A percentile compares a stretch with the other conserved stretches of the same genome.
Conservation (phyloP, 2,329 filamentous ascomycete species). For the Chaetomiaceae sp. region DNA sequence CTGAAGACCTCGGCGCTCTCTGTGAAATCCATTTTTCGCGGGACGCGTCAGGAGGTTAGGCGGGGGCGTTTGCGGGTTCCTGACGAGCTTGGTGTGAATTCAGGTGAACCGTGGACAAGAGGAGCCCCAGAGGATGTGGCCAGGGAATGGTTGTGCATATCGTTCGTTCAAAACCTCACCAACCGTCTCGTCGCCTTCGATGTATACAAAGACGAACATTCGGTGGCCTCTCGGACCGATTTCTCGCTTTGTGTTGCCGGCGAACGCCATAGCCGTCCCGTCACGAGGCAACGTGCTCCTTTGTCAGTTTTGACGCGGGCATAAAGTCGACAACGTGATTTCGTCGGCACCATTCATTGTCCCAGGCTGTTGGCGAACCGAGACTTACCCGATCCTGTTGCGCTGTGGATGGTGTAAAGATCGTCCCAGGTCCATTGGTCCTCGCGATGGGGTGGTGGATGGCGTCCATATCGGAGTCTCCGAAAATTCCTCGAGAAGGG, state of each 20-base stretch:
- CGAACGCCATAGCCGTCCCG: background rate
- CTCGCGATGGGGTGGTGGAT: background rate
- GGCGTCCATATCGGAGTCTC: too few relatives aligned
- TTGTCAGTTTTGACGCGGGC: background rate
- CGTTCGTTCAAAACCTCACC: background rate
- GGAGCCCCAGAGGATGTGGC: too few relatives aligned
- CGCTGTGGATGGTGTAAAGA: background rate
- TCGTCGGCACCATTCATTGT: background rate
- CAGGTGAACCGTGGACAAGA: too few relatives aligned
- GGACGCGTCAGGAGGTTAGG: background rate
- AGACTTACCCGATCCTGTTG: background rate
- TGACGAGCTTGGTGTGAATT: too few relatives aligned
- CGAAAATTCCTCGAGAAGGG: too few relatives aligned
- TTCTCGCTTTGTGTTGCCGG: conserved; percentile 6
- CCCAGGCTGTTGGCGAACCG: background rate
- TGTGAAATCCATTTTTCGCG: background rate
- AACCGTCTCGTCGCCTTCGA: background rate
- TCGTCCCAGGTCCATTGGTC: background rate
- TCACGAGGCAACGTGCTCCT: conserved; percentile 3
- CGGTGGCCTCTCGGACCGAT: background rate
- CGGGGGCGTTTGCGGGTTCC: too few relatives aligned
- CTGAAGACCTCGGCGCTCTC: background rate
- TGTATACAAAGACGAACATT: conserved; percentile 1
- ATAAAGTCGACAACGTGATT: background rate
- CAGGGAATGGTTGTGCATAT: background rate